Base-by-base conservation (phyloP, 495 filamentous ascomycete genomes). In the Trichocladium uniseriatum region DNA sequence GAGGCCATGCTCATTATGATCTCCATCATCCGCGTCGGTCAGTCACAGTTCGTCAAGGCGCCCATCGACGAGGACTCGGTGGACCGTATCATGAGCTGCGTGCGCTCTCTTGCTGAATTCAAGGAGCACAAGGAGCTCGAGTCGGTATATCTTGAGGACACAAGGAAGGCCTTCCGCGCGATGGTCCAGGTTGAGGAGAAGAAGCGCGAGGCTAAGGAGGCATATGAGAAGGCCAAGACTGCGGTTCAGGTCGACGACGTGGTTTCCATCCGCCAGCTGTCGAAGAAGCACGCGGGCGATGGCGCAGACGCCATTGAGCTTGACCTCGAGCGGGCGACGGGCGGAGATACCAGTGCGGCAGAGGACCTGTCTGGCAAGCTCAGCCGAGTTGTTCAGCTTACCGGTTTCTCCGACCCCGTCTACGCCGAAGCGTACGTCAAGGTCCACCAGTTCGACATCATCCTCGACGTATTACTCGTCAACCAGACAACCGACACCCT, bases 1-100 rank as follows among this genome's bases (percentile, higher is more conserved):
- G 94, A 99, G 69, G 94, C 94, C 24, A 99, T 97, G 94, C 76
- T 97, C 37, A 97, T 97, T 63, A 95, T 98, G 89, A 95, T 97
- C 55, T 95, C 90, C 16, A 92, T 99, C 59, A 86, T 96, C 54
- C 88, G 94, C 52, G 94, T 94, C 50, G 94, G 94, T 11, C 94
- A 99, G 68, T 95, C 89, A 7, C 87, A 92, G 57, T 99, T 99
- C 50, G 94, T 94, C 60, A 96, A 96, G 70, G 85, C 87, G 6
- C 87, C 89, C 3, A 96, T 99, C 51, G 94, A 99, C 58, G 94
- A 99, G 64, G 94, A 99, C 60, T 95, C 91, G 0, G 80, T 97
- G 9, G 94, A 99, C 69, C 80, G 94, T 53, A 90, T 99, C 60
- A 95, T 97, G 89, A 86, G 84, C 43, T 97, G 91, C 56, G 85